These are phyloP conservation scores for Globisporangium camurandrum DNA, from an alignment of 352 stramenopile genomes.

Conservation along the genomic window DNA sequence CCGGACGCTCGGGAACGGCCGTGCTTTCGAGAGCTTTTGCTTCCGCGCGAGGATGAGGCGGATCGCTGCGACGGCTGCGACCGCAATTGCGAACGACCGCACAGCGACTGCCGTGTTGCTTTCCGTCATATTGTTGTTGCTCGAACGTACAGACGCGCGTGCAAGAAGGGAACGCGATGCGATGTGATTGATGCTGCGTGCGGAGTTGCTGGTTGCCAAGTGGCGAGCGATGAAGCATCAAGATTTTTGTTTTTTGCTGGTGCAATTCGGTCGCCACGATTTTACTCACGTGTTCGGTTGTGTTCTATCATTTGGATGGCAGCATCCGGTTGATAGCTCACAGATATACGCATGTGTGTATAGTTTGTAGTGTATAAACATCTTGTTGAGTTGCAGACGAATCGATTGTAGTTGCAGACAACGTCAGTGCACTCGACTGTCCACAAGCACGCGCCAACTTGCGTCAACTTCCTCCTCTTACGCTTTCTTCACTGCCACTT, in stretches of 20 bases:
- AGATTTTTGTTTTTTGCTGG: not conserved
- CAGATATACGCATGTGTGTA: too few species aligned
- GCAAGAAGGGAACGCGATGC: not conserved
- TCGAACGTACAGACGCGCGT: not conserved
- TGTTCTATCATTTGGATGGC: not conserved
- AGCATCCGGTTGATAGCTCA: too few species aligned
- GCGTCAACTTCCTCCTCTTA: too few species aligned
- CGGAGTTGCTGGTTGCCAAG: not conserved
- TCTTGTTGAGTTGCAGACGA: too few species aligned
- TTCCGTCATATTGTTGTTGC: slow-evolving; percentile 9
- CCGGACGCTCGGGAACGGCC: slow-evolving; percentile 56
- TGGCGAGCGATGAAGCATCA: not conserved
- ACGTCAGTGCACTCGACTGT: too few species aligned
- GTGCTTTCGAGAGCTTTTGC: slow-evolving; percentile 24
- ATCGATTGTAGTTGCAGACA: too few species aligned
- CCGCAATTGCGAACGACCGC: slow-evolving; percentile 20
- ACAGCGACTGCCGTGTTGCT: slow-evolving; percentile 8
- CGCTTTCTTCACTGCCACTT: too few species aligned
- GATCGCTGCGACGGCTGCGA: slow-evolving; percentile 50
- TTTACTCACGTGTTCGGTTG: slow-evolving; percentile 3
- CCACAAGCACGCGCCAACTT: too few species aligned
- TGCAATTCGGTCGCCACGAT: too few species aligned
- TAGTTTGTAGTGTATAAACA: too few species aligned
- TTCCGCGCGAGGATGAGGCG: slow-evolving; percentile 53
- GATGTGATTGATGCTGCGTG: not conserved